phyloP scores from a whole-genome alignment of 345 rosid species.

The Eucalyptus camaldulensis region DNA sequence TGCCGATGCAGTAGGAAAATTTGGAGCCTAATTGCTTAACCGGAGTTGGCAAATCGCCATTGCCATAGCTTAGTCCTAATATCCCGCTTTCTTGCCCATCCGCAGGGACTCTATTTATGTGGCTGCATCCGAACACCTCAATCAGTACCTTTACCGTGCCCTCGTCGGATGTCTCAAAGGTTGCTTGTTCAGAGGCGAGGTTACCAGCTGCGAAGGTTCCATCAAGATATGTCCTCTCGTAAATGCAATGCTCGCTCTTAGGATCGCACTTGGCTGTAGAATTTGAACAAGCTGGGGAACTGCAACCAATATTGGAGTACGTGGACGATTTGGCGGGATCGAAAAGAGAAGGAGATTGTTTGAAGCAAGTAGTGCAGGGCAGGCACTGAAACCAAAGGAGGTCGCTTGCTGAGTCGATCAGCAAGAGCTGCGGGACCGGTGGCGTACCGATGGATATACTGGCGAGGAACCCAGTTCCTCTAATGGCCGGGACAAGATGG shows the following conservation, averaged over 20 bases:
- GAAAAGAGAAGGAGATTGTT: background rate
- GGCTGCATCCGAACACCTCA: background rate
- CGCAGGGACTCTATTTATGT: background rate
- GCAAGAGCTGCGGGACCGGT: background rate
- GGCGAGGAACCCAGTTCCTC: background rate
- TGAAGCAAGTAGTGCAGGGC: background rate
- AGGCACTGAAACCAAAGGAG: background rate
- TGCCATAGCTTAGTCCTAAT: background rate
- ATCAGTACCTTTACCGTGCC: background rate
- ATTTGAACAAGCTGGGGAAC: background rate
- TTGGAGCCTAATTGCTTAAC: background rate
- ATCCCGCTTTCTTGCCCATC: background rate
- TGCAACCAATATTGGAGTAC: background rate
- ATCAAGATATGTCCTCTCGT: background rate
- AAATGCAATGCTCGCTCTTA: background rate
- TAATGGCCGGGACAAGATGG: background rate
- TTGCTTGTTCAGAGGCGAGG: background rate
- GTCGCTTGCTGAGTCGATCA: background rate
- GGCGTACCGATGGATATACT: background rate
- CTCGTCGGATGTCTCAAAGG: background rate
- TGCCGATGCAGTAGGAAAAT: background rate
- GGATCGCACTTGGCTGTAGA: background rate
- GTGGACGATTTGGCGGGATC: background rate
- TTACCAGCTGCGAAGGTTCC: background rate
- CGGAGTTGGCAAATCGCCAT: background rate